phyloP scores from a whole-genome alignment of 306 rosid genomes.

The Arachis hypogaea region DNA sequence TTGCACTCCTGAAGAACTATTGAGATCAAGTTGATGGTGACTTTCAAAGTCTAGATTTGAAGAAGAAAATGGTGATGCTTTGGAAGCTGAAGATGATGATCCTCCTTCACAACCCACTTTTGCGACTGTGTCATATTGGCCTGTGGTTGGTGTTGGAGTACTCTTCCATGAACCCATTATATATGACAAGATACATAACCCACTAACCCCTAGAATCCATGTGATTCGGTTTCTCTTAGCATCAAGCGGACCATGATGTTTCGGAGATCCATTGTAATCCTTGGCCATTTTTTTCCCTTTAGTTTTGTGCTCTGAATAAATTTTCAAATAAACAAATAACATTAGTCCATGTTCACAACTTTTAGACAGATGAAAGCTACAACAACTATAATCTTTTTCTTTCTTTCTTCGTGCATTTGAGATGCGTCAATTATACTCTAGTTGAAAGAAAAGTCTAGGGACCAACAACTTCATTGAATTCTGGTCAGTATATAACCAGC shows the following conservation, averaged over 20 bases:
- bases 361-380: background rate
- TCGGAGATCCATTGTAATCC: conserved; percentile 86
- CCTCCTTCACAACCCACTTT: conserved; percentile 57
- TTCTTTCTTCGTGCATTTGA: background rate
- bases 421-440: background rate
- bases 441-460: too few relatives aligned
- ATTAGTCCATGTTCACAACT: conserved; percentile 28
- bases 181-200: conserved; percentile 73
- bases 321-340: conserved; percentile 11
- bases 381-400: background rate
- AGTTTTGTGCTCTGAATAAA: conserved; percentile 26
- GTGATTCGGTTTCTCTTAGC: conserved; percentile 71
- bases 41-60: conserved; percentile 63
- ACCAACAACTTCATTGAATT: too few relatives aligned
- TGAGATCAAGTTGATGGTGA: conserved; percentile 71
- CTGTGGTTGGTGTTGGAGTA: conserved; percentile 45
- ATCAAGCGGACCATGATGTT: conserved; percentile 68
- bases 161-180: conserved; percentile 79
- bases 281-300: conserved; percentile 63
- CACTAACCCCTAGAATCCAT: conserved; percentile 78
- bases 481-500: too few relatives aligned
- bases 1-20: conserved; percentile 42
- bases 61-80: conserved; percentile 19
- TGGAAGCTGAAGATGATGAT: conserved; percentile 37
- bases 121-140: conserved; percentile 55